A percentile compares a stretch with the other conserved stretches of the same genome.
Evolutionary conservation across 352 stramenopile species (phyloP).

Genomic region (Phytopythium kandeliae): DNA sequence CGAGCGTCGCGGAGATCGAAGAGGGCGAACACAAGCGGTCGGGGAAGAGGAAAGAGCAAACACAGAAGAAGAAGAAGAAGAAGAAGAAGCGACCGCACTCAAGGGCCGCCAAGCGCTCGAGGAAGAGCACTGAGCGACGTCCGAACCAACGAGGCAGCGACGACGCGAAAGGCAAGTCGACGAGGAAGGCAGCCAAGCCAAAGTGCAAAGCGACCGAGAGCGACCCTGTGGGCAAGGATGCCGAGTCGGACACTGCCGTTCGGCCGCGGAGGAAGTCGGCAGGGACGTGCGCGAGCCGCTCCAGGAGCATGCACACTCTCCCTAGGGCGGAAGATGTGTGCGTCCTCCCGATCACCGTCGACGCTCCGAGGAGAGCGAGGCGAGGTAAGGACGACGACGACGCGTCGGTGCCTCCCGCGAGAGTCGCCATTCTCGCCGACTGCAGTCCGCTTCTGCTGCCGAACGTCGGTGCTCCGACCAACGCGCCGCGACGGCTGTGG

Average conservation of each 20-base stretch:
- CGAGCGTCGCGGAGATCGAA: not conserved
- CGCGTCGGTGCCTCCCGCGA: conserved; percentile 5
- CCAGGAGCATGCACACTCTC: conserved; percentile 4
- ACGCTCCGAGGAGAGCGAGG: not conserved
- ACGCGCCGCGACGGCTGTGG: conserved; percentile 9
- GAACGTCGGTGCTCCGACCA: conserved; percentile 10
- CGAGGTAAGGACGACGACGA: conserved; percentile 1
- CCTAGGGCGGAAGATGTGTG: conserved; percentile 6
- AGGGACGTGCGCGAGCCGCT: conserved; percentile 4
- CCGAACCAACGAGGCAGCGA: conserved; percentile 4
- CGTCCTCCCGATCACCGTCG: conserved; percentile 14
- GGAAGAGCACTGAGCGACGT: not conserved
- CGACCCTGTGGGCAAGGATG: not conserved
- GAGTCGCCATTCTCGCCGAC: not conserved
- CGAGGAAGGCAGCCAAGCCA: conserved; percentile 14
- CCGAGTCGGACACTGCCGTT: conserved; percentile 3
- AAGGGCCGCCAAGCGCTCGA: conserved; percentile 8
- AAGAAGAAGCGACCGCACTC: conserved; percentile 9
- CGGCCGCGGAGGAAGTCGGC: not conserved
- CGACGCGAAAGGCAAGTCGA: conserved; percentile 19
- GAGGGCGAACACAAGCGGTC: conserved; percentile 12
- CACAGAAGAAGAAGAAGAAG: conserved; percentile 20
- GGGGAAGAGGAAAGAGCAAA: conserved; percentile 17
- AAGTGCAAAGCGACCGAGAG: conserved; percentile 10
- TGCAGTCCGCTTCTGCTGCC: conserved; percentile 11